A percentile compares a stretch with the other conserved stretches of the same genome.
Evolutionary conservation across 257 asterid genomes (phyloP).

Genomic region (Henckelia pumila): DNA sequence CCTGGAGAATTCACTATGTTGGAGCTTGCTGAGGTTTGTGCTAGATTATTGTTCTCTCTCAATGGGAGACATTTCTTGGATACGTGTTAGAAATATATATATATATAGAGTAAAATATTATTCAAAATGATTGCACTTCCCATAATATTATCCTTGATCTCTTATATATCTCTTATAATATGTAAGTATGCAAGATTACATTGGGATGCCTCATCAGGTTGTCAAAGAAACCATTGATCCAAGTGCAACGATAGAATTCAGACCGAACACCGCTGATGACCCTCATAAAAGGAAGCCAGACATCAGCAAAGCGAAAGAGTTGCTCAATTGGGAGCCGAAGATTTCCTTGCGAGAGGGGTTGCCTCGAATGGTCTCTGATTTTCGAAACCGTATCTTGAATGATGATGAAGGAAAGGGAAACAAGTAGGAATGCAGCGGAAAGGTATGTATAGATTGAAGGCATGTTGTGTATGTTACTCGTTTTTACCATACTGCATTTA

Average conservation of each 20-base stretch:
- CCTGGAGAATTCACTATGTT: slow-evolving; percentile 73
- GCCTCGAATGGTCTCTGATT: slow-evolving; percentile 86
- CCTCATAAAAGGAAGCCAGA: slow-evolving; percentile 99
- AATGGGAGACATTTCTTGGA: background rate
- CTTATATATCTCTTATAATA: too few species aligned
- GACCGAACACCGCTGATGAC: slow-evolving; percentile 91
- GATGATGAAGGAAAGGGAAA: slow-evolving; percentile 95
- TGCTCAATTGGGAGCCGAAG: slow-evolving; percentile 95
- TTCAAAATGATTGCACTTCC: too few species aligned
- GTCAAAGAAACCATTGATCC: slow-evolving; percentile 92
- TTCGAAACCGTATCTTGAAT: slow-evolving; percentile 86
- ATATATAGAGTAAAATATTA: too few species aligned
- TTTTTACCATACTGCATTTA: too few species aligned
- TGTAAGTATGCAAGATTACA: too few species aligned
- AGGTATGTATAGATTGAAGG: background rate
- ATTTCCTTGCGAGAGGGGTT: slow-evolving; percentile 75
- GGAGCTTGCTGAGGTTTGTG: slow-evolving; percentile 68
- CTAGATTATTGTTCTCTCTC: slow-evolving; percentile 8
- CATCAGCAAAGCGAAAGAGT: slow-evolving; percentile 83
- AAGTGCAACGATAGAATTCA: slow-evolving; percentile 75
- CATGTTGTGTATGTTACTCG: background rate
- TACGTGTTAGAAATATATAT: too few species aligned
- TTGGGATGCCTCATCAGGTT: slow-evolving; percentile 33
- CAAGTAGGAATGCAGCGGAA: background rate
- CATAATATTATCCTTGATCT: too few species aligned